Conservation (phyloP, 106 monocot species). For the Iris macrosiphon region DNA sequence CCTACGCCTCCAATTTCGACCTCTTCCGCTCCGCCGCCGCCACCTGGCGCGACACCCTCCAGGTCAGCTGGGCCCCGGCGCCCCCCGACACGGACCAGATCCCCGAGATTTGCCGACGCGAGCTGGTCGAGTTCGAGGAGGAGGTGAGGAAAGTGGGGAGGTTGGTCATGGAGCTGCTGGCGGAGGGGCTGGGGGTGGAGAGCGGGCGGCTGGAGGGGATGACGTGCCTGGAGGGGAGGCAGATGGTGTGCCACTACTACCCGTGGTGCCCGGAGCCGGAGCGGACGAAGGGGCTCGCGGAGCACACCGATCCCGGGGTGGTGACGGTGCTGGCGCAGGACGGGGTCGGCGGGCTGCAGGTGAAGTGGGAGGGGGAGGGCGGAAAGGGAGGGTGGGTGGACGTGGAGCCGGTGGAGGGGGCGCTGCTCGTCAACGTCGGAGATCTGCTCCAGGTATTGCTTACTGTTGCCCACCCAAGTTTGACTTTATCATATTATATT, state of each 20-base stretch:
- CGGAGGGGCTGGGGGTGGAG: constrained; percentile 53
- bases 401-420: constrained; percentile 30
- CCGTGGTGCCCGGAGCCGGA: constrained; percentile 82
- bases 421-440: constrained; percentile 32
- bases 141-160: constrained; percentile 18
- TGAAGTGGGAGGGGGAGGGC: constrained; percentile 17
- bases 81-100: constrained; percentile 22
- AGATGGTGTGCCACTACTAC: constrained; percentile 68
- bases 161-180: constrained; percentile 41
- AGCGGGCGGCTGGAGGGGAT: constrained; percentile 28
- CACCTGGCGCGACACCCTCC: constrained; percentile 44
- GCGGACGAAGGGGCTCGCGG: constrained; percentile 35
- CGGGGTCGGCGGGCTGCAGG: constrained; percentile 51
- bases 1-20: constrained; percentile 37
- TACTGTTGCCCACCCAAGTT: too few relatives aligned
- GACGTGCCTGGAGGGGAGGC: constrained; percentile 34
- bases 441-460: constrained; percentile 41
- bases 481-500: too few relatives aligned
- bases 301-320: constrained; percentile 58
- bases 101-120: constrained; percentile 26
- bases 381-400: constrained; percentile 36
- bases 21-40: constrained; percentile 24
- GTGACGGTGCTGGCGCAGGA: constrained; percentile 66
- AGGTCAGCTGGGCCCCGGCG: constrained; percentile 4
- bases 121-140: constrained; percentile 36